Evolutionary conservation across 352 stramenopile species (phyloP).

Genomic region (Pythium dissimile): DNA sequence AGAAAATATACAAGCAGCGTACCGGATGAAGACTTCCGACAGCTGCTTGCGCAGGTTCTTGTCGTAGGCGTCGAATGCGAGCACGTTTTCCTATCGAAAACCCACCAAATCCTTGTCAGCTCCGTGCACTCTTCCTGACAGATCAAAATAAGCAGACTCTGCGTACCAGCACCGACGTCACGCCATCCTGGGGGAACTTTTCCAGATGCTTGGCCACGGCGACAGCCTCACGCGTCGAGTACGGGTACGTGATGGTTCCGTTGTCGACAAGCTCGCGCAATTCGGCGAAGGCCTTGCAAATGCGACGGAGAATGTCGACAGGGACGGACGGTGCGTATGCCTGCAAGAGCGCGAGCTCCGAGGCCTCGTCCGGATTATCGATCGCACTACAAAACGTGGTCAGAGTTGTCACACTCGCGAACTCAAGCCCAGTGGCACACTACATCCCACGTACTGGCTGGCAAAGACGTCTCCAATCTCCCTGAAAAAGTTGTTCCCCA

Average conservation of each 20-base stretch:
- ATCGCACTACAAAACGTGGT: conserved; percentile 43
- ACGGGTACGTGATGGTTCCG: conserved; percentile 92
- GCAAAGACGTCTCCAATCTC: conserved; percentile 94
- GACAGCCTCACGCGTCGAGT: conserved; percentile 93
- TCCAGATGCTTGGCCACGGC: conserved; percentile 93
- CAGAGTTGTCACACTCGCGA: not conserved
- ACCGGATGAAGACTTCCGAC: conserved; percentile 69
- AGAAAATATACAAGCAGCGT: conserved; percentile 3
- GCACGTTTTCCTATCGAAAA: conserved; percentile 91
- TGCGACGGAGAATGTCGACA: conserved; percentile 65
- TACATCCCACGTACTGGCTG: conserved; percentile 77
- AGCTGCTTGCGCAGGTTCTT: conserved; percentile 67
- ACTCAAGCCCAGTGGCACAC: no score
- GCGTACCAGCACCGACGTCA: conserved; percentile 70
- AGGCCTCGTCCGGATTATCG: conserved; percentile 89
- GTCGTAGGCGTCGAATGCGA: conserved; percentile 92
- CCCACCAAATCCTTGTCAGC: not conserved
- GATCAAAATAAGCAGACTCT: not conserved
- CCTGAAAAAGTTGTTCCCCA: conserved; percentile 96
- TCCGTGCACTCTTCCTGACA: no score
- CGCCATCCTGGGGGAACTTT: conserved; percentile 88
- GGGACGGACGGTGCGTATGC: conserved; percentile 88
- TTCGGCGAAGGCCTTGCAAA: conserved; percentile 90
- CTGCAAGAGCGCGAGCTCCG: conserved; percentile 87
- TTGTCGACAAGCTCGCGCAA: conserved; percentile 86